These are phyloP conservation scores for Saussurea involucrata DNA, from an alignment of 129 eudicot species.

Conservation along the genomic window DNA sequence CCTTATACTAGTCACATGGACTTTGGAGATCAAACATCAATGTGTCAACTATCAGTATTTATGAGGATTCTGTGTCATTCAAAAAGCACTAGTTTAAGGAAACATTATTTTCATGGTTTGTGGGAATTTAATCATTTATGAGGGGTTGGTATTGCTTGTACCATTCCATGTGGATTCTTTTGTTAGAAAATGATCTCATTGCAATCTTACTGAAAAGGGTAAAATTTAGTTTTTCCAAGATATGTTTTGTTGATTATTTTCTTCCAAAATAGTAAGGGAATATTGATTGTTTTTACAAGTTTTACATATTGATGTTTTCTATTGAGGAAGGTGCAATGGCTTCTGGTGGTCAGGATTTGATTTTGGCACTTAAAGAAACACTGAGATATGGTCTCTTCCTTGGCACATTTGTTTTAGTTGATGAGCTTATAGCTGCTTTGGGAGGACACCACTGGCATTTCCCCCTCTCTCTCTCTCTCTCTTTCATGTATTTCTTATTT, in stretches of 20 bases:
- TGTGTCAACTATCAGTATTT: background rate
- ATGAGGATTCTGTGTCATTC: background rate
- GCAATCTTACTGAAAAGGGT: background rate
- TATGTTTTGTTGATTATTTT: too few relatives aligned
- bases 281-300: background rate
- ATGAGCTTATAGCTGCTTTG: slow-evolving; percentile 74
- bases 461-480: slow-evolving; percentile 9
- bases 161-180: background rate
- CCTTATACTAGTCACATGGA: background rate
- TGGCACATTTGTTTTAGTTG: slow-evolving; percentile 90
- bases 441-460: slow-evolving; percentile 84
- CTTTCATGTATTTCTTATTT: background rate
- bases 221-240: background rate
- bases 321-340: slow-evolving; percentile 69
- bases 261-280: background rate
- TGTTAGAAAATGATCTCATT: slow-evolving; percentile 15
- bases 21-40: background rate
- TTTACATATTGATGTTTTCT: slow-evolving; percentile 13
- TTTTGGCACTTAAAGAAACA: slow-evolving; percentile 79
- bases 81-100: background rate
- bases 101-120: background rate
- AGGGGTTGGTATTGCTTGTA: background rate
- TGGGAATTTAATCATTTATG: slow-evolving; percentile 3
- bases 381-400: slow-evolving; percentile 91
- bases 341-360: slow-evolving; percentile 63